These are phyloP conservation scores for Drechslera avenae DNA, from an alignment of 2,329 filamentous ascomycete genomes.

Conservation along the genomic window DNA sequence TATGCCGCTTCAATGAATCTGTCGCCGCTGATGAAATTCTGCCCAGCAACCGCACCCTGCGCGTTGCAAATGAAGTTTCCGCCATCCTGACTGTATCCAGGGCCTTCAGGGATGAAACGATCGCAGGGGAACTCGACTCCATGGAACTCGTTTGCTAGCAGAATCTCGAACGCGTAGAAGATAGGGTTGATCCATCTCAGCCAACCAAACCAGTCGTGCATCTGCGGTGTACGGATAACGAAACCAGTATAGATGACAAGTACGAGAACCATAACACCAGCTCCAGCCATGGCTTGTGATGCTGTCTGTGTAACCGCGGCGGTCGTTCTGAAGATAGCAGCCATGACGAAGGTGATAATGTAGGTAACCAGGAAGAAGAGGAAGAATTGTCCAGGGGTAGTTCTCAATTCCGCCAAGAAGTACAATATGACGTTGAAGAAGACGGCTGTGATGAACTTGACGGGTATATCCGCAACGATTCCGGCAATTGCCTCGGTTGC, in stretches of 20 bases:
- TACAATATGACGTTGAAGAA: constrained; percentile 81
- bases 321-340: constrained; percentile 80
- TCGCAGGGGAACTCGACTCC: constrained; percentile 44
- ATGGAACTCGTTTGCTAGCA: constrained; percentile 74
- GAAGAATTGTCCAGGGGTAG: constrained; percentile 78
- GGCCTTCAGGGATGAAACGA: constrained; percentile 46
- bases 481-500: constrained; percentile 82
- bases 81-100: constrained; percentile 36
- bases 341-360: constrained; percentile 70
- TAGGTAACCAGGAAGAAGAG: constrained; percentile 69
- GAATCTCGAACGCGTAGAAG: constrained; percentile 76
- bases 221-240: constrained; percentile 67
- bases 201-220: constrained; percentile 50
- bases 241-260: constrained; percentile 73
- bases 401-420: constrained; percentile 80
- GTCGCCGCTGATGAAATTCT: constrained; percentile 48
- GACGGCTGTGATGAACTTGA: constrained; percentile 73
- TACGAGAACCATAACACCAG: constrained; percentile 63
- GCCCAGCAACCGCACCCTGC: constrained; percentile 48
- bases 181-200: constrained; percentile 71
- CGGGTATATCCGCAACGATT: constrained; percentile 82
- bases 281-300: constrained; percentile 61
- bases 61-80: constrained; percentile 46
- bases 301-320: constrained; percentile 73
- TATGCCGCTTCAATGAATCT: constrained; percentile 40